Percentiles rank a stretch among this genome's conserved stretches.
phyloP scores from a whole-genome alignment of 768 basidiomycete genomes.

The Boletales sp. region DNA sequence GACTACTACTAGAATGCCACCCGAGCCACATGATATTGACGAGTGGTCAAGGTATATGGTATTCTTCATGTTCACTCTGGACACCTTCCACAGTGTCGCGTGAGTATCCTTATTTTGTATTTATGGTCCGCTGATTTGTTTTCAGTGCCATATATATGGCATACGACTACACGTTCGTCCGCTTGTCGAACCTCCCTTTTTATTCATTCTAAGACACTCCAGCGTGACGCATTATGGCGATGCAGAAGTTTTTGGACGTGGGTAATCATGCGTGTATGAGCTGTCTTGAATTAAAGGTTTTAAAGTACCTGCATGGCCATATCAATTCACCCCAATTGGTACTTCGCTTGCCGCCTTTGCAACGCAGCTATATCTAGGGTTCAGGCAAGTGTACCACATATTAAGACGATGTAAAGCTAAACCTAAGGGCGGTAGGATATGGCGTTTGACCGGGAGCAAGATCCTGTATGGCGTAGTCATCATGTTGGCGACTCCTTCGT shows the following conservation, averaged over 20 bases:
- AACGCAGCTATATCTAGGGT: constrained; percentile 46
- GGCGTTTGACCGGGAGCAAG: constrained; percentile 7
- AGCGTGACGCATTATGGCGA: constrained; percentile 15
- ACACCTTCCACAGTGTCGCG: constrained; percentile 17
- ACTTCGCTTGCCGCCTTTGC: constrained; percentile 46
- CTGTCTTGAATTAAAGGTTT: background rate
- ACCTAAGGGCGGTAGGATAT: constrained; percentile 7
- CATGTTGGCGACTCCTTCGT: constrained; percentile 35
- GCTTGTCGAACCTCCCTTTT: background rate
- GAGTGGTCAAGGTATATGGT: constrained; percentile 12
- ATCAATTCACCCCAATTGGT: constrained; percentile 47
- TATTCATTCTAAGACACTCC: background rate
- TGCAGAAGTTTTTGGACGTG: constrained; percentile 8
- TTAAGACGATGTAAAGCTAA: background rate
- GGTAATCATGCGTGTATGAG: background rate
- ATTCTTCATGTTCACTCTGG: constrained; percentile 14
- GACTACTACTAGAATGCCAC: background rate
- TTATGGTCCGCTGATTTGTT: background rate
- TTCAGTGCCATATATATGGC: constrained; percentile 11
- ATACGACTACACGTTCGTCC: constrained; percentile 9
- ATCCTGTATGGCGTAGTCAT: constrained; percentile 34
- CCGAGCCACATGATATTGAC: background rate
- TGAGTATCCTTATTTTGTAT: constrained; percentile 1
- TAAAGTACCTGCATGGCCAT: constrained; percentile 44
- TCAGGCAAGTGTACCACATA: constrained; percentile 34